Percentiles rank a stretch among this genome's conserved stretches.
Evolutionary conservation across 2,329 filamentous ascomycete genomes (phyloP).

Genomic region (Davidsoniella australis): DNA sequence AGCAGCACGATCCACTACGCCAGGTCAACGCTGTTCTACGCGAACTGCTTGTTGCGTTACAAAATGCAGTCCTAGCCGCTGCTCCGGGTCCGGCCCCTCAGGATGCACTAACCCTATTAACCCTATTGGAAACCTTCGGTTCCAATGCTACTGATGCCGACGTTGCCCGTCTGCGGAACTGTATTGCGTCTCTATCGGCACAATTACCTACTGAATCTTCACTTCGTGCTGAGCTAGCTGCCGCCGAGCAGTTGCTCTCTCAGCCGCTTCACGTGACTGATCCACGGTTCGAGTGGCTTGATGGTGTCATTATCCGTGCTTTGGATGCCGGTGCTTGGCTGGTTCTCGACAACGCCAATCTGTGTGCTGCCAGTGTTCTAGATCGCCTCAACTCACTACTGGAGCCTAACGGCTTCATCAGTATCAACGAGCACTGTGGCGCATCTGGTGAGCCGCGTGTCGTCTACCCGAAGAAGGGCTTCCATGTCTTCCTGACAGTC

Average conservation of each 20-base stretch:
- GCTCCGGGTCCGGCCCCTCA: constrained; percentile 30
- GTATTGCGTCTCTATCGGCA: constrained; percentile 24
- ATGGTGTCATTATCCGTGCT: constrained; percentile 79
- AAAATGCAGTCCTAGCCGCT: constrained; percentile 29
- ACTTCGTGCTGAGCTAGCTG: constrained; percentile 30
- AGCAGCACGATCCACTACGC: constrained; percentile 73
- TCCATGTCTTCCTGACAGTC: constrained; percentile 85
- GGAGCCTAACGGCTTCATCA: constrained; percentile 73
- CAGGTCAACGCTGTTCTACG: constrained; percentile 43
- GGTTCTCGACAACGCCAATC: constrained; percentile 89
- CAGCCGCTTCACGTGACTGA: constrained; percentile 43
- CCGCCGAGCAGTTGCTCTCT: constrained; percentile 32
- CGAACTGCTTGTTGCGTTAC: constrained; percentile 32
- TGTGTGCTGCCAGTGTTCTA: constrained; percentile 87
- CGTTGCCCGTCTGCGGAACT: constrained; percentile 22
- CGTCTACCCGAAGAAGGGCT: constrained; percentile 67
- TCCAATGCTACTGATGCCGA: constrained; percentile 15
- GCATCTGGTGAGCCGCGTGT: constrained; percentile 65
- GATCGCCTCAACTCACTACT: constrained; percentile 89
- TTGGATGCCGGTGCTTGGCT: constrained; percentile 79
- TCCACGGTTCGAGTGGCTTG: constrained; percentile 87
- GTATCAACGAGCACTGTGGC: constrained; percentile 84
- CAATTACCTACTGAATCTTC: constrained; percentile 27
- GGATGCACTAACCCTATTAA: constrained; percentile 32
- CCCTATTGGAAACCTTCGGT: constrained; percentile 27